Conservation (phyloP, 2,329 filamentous ascomycete genomes). For the Spiromastix sp. region DNA sequence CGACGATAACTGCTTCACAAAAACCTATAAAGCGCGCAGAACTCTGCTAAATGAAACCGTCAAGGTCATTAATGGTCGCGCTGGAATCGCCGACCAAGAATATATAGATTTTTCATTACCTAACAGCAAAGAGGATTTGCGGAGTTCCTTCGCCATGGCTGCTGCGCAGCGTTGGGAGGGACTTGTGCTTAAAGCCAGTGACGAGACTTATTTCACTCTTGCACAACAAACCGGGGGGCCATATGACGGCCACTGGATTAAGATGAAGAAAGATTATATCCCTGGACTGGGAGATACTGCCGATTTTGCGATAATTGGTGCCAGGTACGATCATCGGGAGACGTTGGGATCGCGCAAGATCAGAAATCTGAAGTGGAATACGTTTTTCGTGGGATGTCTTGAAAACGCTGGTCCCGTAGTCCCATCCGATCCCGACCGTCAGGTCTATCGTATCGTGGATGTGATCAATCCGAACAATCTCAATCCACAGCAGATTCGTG, state of each 20-base stretch:
- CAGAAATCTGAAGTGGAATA: constrained; percentile 58
- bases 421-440: constrained; percentile 38
- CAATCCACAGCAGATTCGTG: constrained; percentile 40
- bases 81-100: constrained; percentile 56
- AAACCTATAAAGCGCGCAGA: constrained; percentile 31
- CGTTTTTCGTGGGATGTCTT: constrained; percentile 70
- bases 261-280: constrained; percentile 82
- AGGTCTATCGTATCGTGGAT: constrained; percentile 58
- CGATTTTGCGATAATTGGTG: constrained; percentile 73
- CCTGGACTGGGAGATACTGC: constrained; percentile 67
- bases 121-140: constrained; percentile 45
- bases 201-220: constrained; percentile 63
- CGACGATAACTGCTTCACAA: constrained; percentile 40
- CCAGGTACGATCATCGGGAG: constrained; percentile 55
- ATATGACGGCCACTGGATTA: constrained; percentile 51
- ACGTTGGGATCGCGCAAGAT: constrained; percentile 45
- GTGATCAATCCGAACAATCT: constrained; percentile 43
- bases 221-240: constrained; percentile 26
- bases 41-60: constrained; percentile 49
- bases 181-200: constrained; percentile 64
- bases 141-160: constrained; percentile 55
- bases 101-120: constrained; percentile 54
- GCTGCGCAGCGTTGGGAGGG: constrained; percentile 64
- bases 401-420: constrained; percentile 53
- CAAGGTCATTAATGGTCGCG: constrained; percentile 47